These are phyloP conservation scores for Brachypodium distachyon DNA, from an alignment of 202 grass and related monocot species.

Conservation along the genomic window DNA sequence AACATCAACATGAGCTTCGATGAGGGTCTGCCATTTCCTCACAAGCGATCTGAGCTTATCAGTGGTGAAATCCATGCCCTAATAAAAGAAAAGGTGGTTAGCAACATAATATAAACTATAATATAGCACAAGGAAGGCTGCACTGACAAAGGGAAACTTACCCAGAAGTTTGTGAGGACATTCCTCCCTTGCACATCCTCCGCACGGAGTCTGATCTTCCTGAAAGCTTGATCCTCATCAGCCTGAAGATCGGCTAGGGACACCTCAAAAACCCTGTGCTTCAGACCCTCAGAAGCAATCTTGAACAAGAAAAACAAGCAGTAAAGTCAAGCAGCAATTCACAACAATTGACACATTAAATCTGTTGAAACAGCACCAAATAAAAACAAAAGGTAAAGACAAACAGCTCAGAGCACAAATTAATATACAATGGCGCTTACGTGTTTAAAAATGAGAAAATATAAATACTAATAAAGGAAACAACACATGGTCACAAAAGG, in stretches of 20 bases:
- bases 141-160: conserved; percentile 7
- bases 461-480: too few relatives aligned
- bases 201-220: conserved; percentile 76
- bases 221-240: conserved; percentile 89
- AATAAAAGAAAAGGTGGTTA: neutral
- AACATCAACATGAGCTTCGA: conserved; percentile 85
- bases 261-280: conserved; percentile 95
- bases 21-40: conserved; percentile 84
- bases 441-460: too few relatives aligned
- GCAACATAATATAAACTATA: neutral
- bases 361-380: too few relatives aligned
- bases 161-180: conserved; percentile 93
- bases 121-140: neutral
- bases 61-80: conserved; percentile 81
- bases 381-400: too few relatives aligned
- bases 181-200: conserved; percentile 87
- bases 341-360: too few relatives aligned
- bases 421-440: too few relatives aligned
- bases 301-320: neutral
- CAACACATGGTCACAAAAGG: too few relatives aligned
- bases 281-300: conserved; percentile 92
- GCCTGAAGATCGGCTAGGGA: conserved; percentile 82
- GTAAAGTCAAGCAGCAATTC: neutral
- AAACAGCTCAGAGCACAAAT: too few relatives aligned
- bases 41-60: conserved; percentile 85